Conservation (phyloP, 106 monocot species). For the Allium fistulosum region DNA sequence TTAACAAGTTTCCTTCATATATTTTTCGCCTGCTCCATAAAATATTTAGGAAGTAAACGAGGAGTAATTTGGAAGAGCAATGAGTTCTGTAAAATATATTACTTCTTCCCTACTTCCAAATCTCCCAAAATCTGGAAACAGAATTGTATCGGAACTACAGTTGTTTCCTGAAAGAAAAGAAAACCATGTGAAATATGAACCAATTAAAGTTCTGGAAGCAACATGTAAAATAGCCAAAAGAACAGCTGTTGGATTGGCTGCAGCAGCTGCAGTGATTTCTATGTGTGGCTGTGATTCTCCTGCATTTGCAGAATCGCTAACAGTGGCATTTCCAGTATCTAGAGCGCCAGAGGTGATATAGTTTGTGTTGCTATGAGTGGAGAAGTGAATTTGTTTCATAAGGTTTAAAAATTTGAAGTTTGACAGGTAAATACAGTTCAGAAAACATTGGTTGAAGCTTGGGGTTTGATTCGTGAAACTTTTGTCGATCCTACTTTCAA, state of each 20-base stretch:
- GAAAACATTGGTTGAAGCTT: constrained; percentile 85
- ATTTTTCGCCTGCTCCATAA: not conserved
- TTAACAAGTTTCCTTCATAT: not conserved
- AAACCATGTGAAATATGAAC: not conserved
- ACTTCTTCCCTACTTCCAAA: not conserved
- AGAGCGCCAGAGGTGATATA: constrained; percentile 55
- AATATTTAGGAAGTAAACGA: not conserved
- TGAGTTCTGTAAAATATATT: constrained; percentile 4
- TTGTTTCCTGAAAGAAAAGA: not conserved
- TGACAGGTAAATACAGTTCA: constrained; percentile 84
- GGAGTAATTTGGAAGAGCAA: not conserved
- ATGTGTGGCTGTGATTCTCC: constrained; percentile 29
- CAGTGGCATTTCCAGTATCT: constrained; percentile 88
- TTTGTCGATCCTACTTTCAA: constrained; percentile 98
- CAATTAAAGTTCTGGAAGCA: not conserved
- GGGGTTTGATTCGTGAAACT: constrained; percentile 94
- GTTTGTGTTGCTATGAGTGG: too few relatives aligned
- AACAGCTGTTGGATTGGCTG: constrained; percentile 14
- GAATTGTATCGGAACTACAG: constrained; percentile 1
- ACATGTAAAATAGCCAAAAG: not conserved
- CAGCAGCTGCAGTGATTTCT: constrained; percentile 24
- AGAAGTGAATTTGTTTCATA: not conserved
- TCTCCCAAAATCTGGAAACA: constrained; percentile 1
- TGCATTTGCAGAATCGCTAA: constrained; percentile 74
- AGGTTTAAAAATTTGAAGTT: not conserved